These are phyloP conservation scores for Monascus ruber DNA, from an alignment of 2,329 filamentous ascomycete species.

Conservation along the genomic window DNA sequence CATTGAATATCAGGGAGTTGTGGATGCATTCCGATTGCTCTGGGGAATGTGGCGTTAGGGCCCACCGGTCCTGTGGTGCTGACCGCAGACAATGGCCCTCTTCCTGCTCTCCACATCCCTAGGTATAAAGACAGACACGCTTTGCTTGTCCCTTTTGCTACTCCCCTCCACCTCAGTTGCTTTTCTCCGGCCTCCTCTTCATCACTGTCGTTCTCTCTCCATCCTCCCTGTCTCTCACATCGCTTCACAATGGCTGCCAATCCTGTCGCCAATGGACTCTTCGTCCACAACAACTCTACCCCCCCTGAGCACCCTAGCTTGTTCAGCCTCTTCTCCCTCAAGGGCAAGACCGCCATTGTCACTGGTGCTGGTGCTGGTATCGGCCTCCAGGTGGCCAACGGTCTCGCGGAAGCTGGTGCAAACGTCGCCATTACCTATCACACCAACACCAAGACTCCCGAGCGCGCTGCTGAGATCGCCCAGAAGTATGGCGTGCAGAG, in stretches of 20 bases:
- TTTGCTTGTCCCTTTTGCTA: too few relatives aligned
- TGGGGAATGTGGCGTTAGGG: too few relatives aligned
- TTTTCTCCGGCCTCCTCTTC: too few relatives aligned
- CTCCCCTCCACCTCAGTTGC: too few relatives aligned
- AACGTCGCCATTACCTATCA: constrained; percentile 66
- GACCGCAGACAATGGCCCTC: too few relatives aligned
- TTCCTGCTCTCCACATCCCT: too few relatives aligned
- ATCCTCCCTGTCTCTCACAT: too few relatives aligned
- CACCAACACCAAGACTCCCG: constrained; percentile 52
- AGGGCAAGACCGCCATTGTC: constrained; percentile 59
- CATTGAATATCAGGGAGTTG: too few relatives aligned
- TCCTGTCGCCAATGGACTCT: constrained; percentile 35
- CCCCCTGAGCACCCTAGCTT: constrained; percentile 38
- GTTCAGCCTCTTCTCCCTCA: constrained; percentile 56
- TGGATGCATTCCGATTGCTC: too few relatives aligned
- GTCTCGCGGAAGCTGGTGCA: constrained; percentile 57
- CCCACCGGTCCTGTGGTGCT: too few relatives aligned
- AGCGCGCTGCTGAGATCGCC: constrained; percentile 52
- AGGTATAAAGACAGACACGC: too few relatives aligned
- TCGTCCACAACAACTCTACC: constrained; percentile 47
- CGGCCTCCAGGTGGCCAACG: constrained; percentile 53
- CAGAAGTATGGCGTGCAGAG: constrained; percentile 57
- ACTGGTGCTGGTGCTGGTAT: constrained; percentile 61
- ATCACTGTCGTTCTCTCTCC: too few relatives aligned
- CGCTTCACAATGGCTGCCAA: constrained; percentile 20